Percentiles rank a stretch among this genome's conserved stretches.
Evolutionary conservation across 345 rosid species (phyloP).

Genomic region (Brassica incana): DNA sequence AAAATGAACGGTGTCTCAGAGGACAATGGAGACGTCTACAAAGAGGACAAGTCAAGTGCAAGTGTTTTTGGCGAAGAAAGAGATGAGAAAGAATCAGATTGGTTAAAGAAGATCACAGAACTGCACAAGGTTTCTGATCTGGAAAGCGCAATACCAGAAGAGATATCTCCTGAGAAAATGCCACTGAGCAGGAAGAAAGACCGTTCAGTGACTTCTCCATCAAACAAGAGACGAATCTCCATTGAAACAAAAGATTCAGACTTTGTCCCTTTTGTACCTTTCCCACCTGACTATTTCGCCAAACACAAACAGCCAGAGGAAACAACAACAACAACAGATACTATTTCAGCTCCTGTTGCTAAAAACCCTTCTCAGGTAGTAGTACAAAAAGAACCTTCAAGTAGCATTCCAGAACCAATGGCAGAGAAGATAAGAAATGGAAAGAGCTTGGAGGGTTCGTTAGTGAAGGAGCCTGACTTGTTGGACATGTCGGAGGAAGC

Average conservation of each 20-base stretch:
- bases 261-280: slow-evolving; percentile 80
- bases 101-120: slow-evolving; percentile 70
- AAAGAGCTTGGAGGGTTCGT: slow-evolving; percentile 90
- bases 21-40: slow-evolving; percentile 20
- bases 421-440: slow-evolving; percentile 36
- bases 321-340: slow-evolving; percentile 32
- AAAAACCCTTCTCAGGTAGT: slow-evolving; percentile 3
- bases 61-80: slow-evolving; percentile 30
- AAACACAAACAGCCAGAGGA: slow-evolving; percentile 49
- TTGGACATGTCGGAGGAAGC: slow-evolving; percentile 99
- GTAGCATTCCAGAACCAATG: slow-evolving; percentile 15
- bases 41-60: slow-evolving; percentile 27
- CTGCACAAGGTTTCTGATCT: slow-evolving; percentile 56
- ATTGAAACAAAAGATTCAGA: slow-evolving; percentile 58
- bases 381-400: slow-evolving; percentile 45
- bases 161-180: slow-evolving; percentile 70
- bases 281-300: slow-evolving; percentile 79
- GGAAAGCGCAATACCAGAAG: slow-evolving; percentile 31
- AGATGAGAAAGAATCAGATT: slow-evolving; percentile 49
- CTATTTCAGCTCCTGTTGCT: slow-evolving; percentile 21
- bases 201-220: slow-evolving; percentile 66
- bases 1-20: slow-evolving; percentile 22
- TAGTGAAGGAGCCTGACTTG: slow-evolving; percentile 77
- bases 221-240: slow-evolving; percentile 58
- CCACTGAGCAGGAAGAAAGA: slow-evolving; percentile 81